Base-by-base conservation (phyloP, 352 stramenopile genomes). In the Peronospora farinosa region DNA sequence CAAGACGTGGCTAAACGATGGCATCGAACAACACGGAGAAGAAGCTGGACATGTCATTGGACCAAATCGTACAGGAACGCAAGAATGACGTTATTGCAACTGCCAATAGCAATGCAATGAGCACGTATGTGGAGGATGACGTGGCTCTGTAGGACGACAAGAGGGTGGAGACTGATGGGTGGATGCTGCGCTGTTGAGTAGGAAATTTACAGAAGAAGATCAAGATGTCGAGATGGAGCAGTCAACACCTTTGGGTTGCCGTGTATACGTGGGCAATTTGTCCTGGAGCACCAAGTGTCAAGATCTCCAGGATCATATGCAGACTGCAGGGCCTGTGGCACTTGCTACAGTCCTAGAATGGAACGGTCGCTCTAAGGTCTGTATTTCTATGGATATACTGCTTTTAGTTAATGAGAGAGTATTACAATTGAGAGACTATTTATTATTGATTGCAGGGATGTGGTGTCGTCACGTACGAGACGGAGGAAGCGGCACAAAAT, bases 391-490 rank as follows among this genome's bases (percentile, higher is more conserved):
- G 31, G 8, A 35, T n/a, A 9, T 1, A 4, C 9, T n/a, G 31
- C 11, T 7, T 32, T 7, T 35, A n/a, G 31, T 12, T 12, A 15
- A 35, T n/a, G 11, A 15, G 31, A 15, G 31, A 15, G 11, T 35
- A n/a, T 0, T 13, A 41, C 16, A 27, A 41, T 4, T 41, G 40
- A 46, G 21, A 60, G 54, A 9, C 1, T 21, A 47, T 30, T 27
- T 19, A 15, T 31, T 15, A 42, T 30, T 13, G 15, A 10, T 40
- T 51, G 38, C 46, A 96, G 69, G 95, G 95, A 30, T 98, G 87
- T 65, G 96, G 86, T 2, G 84, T 98, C 54, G 95, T 98, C 9
- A 90, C 96, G 56, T 98, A 90, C 60, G 74, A 65, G 5, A 93
- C 71, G 7, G 62, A 69, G 1, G 78, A 90, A 31, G 86, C 80